Evolutionary conservation across 768 basidiomycete genomes (phyloP).

Genomic region (Pholiota conissans): DNA sequence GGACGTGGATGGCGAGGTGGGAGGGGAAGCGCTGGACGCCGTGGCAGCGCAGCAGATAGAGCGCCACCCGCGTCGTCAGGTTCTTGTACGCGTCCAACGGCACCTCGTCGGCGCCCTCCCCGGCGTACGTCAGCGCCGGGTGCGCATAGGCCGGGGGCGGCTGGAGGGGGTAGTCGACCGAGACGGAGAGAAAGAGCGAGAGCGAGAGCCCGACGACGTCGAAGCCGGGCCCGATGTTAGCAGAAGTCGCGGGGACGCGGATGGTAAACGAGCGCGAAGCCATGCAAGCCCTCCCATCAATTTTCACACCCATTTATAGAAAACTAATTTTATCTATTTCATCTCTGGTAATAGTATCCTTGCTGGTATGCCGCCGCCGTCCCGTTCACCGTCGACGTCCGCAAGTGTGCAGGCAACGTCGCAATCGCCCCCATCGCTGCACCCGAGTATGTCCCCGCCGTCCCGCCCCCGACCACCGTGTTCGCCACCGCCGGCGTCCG

Average conservation of each 20-base stretch:
- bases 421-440: constrained; percentile 16
- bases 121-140: constrained; percentile 75
- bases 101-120: constrained; percentile 89
- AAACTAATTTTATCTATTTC: background rate
- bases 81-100: constrained; percentile 96
- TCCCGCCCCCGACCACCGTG: constrained; percentile 38
- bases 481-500: constrained; percentile 51
- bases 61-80: constrained; percentile 93
- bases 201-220: constrained; percentile 99
- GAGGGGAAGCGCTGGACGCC: constrained; percentile 72
- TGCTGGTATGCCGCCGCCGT: constrained; percentile 18
- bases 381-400: constrained; percentile 19
- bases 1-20: constrained; percentile 68
- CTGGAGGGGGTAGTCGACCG: constrained; percentile 43
- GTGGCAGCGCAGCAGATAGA: constrained; percentile 96
- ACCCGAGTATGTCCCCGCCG: constrained; percentile 5
- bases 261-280: constrained; percentile 55
- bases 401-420: constrained; percentile 32
- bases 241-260: constrained; percentile 93
- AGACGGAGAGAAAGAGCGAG: constrained; percentile 79
- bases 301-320: background rate
- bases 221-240: constrained; percentile 98
- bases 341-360: constrained; percentile 25
- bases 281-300: constrained; percentile 13
- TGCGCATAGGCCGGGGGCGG: constrained; percentile 37